Evolutionary conservation across 768 basidiomycete species (phyloP), one percentile per base, ranked within the genome.

Genomic region (Trametes sanguinea): DNA sequence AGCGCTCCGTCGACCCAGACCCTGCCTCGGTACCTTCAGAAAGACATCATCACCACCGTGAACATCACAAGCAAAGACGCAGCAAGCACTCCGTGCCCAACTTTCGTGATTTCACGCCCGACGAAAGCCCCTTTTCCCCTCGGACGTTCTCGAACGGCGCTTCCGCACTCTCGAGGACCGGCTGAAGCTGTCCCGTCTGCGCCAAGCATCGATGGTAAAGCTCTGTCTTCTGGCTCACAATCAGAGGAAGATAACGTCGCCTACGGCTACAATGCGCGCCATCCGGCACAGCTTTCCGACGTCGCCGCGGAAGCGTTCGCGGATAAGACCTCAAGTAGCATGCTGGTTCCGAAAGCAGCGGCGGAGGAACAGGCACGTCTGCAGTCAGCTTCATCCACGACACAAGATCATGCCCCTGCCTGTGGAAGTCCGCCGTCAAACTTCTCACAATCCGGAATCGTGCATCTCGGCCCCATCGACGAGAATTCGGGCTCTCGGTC

Each of bases 401-500:
- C 17, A 5, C 27, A 7, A 0, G 13, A 27, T 17, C 40, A 46
- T 6, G 53, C n/a, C 4, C 22, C 29, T n/a, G 3, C 55, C 9
- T 6, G 6, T 11, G 6, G 6, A 6, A 37, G 35, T 11, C 35
- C 11, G 35, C 63, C 57, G 0, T 58, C 61, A 37, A 67, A 68
- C 62, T 70, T 70, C 53, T 73, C 72, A 9, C 67, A 70, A 43
- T 58, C 64, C n/a, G 72, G 72, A 1, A 71, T 71, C 53, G 71
- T 73, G 11, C 71, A 71, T 56, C 69, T 73, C 10, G 66, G 61
- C 1, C 72, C 72, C 11, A 8, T 68, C 35, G 64, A 68, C 3
- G 35, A 51, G 16, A n/a, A 48, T 51, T 43, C 57, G 2, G 52
- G 42, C n/a, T 55, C 57, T 4, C 62, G 45, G 5, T 64, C 67